Evolutionary conservation across 768 basidiomycete genomes (phyloP), one percentile per base, ranked within the genome.

Genomic region (Lepiota brunneoincarnata): DNA sequence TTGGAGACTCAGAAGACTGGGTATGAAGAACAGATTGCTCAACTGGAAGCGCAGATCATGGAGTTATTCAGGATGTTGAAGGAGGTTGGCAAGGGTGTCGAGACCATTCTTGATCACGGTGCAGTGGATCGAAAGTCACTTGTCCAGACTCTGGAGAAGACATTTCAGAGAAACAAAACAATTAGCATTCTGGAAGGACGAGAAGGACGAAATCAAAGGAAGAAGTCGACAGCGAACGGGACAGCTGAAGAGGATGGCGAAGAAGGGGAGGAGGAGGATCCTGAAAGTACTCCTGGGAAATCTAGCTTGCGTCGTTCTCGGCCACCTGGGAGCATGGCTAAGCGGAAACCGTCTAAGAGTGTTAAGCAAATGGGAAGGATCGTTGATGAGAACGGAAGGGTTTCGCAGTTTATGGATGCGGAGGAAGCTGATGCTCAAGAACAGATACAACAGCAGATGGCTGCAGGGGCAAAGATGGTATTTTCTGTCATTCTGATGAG

Each of bases 61-160:
- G 94, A 97, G 65, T 70, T 98, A 15, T 98, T 95, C 74, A 80
- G 88, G 60, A 96, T 97, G 93, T 75, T 98, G 50, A 90, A 85
- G 66, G 91, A 96, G 63, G 80, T 89, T 34, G 85, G 88, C 14
- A 83, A 80, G 52, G 87, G 88, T 12, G 80, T 92, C 35, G 88
- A 91, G 52, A 81, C 79, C 57, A 83, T 94, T 55, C 71, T 90
- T 17, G 89, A 86, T 66, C 77, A 73, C 21, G 80, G 79, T 39
- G 79, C 75, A 6, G 83, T 93, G 82, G 89, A 95, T 63, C 80
- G 93, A 55, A 87, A 87, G 70, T 78, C 84, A 15, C 78, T 98
- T 37, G 86, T 97, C 6, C 80, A 87, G 34, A 81, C 82, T 17
- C 75, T 96, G 50, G 90, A 93, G 69, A 89, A 80, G 60, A 87